phyloP scores from a whole-genome alignment of 1,139 yeast genomes.

The Candida glucosophila region DNA sequence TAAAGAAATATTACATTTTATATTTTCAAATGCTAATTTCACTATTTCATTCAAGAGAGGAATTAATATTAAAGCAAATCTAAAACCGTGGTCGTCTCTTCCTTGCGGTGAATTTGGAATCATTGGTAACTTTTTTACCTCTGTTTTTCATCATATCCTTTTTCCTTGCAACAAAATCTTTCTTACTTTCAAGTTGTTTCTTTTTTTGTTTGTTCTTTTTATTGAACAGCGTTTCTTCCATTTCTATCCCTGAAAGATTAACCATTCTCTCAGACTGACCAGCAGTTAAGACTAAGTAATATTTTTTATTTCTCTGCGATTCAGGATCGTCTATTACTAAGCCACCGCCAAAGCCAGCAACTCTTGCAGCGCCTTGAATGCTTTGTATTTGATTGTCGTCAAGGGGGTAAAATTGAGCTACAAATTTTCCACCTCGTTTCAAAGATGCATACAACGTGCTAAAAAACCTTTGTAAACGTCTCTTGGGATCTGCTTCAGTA shows the following conservation, averaged over 20 bases:
- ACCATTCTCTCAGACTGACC: constrained; percentile 65
- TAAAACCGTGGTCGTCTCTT: constrained; percentile 82
- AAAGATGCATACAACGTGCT: constrained; percentile 80
- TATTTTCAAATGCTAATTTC: no score
- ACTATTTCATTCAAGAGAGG: no score
- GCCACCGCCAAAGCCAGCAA: constrained; percentile 96
- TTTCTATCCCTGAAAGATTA: constrained; percentile 70
- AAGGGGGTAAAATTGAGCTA: constrained; percentile 93
- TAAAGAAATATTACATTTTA: no score
- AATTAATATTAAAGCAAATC: no score
- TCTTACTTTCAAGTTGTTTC: constrained; percentile 62
- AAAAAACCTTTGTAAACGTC: constrained; percentile 73
- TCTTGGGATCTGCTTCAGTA: constrained; percentile 75
- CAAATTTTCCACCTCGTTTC: constrained; percentile 92
- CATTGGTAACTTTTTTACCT: constrained; percentile 83
- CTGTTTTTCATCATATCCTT: constrained; percentile 88
- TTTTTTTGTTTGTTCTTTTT: constrained; percentile 43
- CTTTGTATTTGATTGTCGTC: constrained; percentile 77
- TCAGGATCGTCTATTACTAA: constrained; percentile 90
- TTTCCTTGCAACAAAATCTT: constrained; percentile 81
- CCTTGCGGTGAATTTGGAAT: constrained; percentile 89
- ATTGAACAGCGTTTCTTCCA: constrained; percentile 50
- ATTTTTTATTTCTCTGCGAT: constrained; percentile 82
- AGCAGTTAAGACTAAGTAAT: constrained; percentile 82
- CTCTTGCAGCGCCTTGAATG: constrained; percentile 77